Evolutionary conservation across 2,329 filamentous ascomycete genomes (phyloP), one percentile per base, ranked within the genome.

Genomic region (Exophiala dermatitidis): DNA sequence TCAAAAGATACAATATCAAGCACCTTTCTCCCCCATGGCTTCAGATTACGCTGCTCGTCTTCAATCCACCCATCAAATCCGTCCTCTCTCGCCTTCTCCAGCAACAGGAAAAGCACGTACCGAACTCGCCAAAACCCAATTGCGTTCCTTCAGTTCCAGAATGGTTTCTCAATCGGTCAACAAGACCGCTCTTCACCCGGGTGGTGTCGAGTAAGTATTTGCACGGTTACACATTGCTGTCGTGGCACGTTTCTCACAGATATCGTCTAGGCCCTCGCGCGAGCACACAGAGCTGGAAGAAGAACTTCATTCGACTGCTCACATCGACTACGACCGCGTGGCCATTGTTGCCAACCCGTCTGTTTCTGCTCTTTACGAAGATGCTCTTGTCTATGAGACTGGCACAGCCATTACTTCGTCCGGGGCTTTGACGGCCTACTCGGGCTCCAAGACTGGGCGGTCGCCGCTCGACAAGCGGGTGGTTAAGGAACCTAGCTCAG

Each of bases 301-400:
- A 77, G 89, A 95, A 72, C 86, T 98, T 58, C 90, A 97, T 74
- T 89, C 96, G 74, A 90, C 86, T 69, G 93, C 93, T 64, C 91
- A 98, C 80, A 98, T 98, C 69, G 93, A 98, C 80, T 98, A 97
- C 72, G 88, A 97, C 75, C 87, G 90, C 69, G 93, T 98, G 68
- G 88, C 93, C 60, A 98, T 98, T 79, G 90, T 84, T 65, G 88
- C 89, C 75, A 97, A 98, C 76, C 90, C 91, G 60, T 93, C 91
- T 53, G 93, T 97, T 58, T 85, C 93, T 61, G 86, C 90, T 54
- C 84, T 98, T 61, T 98, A 98, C 79, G 93, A 98, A 82, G 93
- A 98, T 86, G 93, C 93, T 52, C 83, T 98, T 61, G 61, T 90
- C 64, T 98, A 97, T 78, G 93, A 98, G 77, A 93, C 88, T 54